These are phyloP conservation scores for Metschnikowia noctiluminum DNA, from an alignment of 805 yeast species.

Conservation along the genomic window DNA sequence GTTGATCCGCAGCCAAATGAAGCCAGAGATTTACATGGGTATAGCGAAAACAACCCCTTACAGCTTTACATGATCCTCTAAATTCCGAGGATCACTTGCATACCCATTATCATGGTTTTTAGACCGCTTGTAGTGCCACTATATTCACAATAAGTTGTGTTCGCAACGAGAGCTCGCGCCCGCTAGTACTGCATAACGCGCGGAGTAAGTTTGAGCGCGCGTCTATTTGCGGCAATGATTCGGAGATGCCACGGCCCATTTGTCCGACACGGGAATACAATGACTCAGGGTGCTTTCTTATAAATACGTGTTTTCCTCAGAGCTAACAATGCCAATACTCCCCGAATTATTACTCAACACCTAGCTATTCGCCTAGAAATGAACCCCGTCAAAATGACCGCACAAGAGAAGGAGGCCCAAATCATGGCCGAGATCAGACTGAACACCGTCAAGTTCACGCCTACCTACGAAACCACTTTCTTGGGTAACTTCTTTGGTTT, in stretches of 20 bases:
- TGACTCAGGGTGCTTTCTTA: not conserved
- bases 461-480: slow-evolving; percentile 40
- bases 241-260: not conserved
- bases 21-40: too few relatives aligned
- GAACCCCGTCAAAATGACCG: slow-evolving; percentile 20
- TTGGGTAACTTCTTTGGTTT: slow-evolving; percentile 40
- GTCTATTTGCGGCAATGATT: not conserved
- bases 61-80: too few relatives aligned
- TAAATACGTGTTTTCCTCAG: slow-evolving; percentile 2
- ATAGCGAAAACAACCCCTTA: too few relatives aligned
- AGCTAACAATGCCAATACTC: not conserved
- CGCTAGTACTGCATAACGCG: not conserved
- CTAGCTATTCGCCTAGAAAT: not conserved
- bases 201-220: not conserved
- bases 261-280: slow-evolving; percentile 6
- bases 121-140: not conserved
- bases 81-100: not conserved
- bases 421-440: slow-evolving; percentile 43
- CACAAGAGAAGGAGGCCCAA: slow-evolving; percentile 44
- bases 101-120: not conserved
- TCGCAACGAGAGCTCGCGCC: not conserved
- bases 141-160: not conserved
- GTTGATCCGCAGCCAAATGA: not conserved
- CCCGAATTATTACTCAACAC: too few relatives aligned
- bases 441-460: slow-evolving; percentile 30